Base-by-base conservation (phyloP, 2,329 filamentous ascomycete species). In the Verticillium nonalfalfae region DNA sequence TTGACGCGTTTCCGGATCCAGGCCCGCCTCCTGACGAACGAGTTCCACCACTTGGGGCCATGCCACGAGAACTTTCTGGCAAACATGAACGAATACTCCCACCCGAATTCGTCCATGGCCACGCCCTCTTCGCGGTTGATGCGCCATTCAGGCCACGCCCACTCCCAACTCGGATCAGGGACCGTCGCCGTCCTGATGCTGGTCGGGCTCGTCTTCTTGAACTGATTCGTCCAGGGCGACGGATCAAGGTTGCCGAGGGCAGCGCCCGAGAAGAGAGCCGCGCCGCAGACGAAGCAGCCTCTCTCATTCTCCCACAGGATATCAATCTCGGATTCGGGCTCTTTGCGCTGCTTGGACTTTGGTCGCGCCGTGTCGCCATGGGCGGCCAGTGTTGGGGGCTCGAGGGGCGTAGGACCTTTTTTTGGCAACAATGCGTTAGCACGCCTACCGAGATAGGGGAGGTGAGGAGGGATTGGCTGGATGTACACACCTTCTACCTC, bases 61-160 rank as follows among this genome's bases (percentile, higher is more conserved):
- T 99, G 95, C 95, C 95, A 99, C 2, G 87, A 85, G 66, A 90
- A 92, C 52, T 77, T 80, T 63, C 83, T 85, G 66, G 80, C 79
- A 71, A 98, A 99, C 66, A 90, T 89, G 72, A 97, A 93, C 15
- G 91, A 95, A 75, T 99, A 99, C 72, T 96, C 90, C 95, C 95
- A 99, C 3, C 95, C 95, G 65, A 94, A 90, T 64, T 94, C 89
- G 69, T 98, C 95, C 40, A 75, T 68, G 31, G 70, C 60, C 11
- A 90, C 87, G 62, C 90, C 89, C 2, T 89, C 85, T 79, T 94
- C 91, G 83, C 91, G 78, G 62, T 85, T 82, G 66, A 89, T 70
- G 34, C 78, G 80, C 87, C 86, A 89, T 59, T 86, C 85, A 2
- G 85, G 80, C 85, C 85, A 89, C 1, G 78, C 86, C 95, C 95